phyloP scores from a whole-genome alignment of 371 early-diverging fungal species.

The Synchytrium microbalum region DNA sequence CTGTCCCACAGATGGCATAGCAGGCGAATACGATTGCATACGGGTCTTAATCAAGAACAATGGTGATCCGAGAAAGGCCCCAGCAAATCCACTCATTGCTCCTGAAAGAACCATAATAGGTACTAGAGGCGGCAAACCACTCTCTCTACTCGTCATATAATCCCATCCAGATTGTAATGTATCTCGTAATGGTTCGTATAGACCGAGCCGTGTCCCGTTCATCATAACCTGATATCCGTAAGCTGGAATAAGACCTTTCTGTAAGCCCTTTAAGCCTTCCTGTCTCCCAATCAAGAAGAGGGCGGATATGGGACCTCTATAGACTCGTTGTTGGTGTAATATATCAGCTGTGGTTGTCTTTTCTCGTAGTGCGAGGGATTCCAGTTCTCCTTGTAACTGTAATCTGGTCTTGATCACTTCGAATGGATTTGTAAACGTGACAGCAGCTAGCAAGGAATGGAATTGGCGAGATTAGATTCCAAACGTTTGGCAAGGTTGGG shows the following conservation, averaged over 20 bases:
- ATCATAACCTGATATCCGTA: conserved; percentile 83
- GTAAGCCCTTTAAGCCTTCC: conserved; percentile 82
- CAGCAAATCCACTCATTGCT: conserved; percentile 65
- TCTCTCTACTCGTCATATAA: conserved; percentile 11
- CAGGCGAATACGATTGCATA: conserved; percentile 72
- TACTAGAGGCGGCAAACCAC: neutral
- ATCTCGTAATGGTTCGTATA: conserved; percentile 67
- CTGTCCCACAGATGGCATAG: conserved; percentile 65
- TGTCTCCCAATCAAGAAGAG: conserved; percentile 64
- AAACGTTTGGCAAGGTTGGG: too few relatives aligned
- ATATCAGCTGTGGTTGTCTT: neutral
- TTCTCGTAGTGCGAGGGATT: conserved; percentile 12
- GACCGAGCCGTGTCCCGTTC: conserved; percentile 87
- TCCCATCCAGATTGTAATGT: conserved; percentile 5
- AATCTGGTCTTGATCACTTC: conserved; percentile 94
- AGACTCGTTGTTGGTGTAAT: neutral
- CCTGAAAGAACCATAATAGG: conserved; percentile 53
- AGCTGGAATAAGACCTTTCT: conserved; percentile 84
- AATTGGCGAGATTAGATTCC: too few relatives aligned
- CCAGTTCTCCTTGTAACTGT: conserved; percentile 91
- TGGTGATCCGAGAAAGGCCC: conserved; percentile 80
- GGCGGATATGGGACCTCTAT: conserved; percentile 66
- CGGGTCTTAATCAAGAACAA: conserved; percentile 92
- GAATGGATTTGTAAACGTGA: conserved; percentile 89
- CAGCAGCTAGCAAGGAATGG: too few relatives aligned